Evolutionary conservation across 169 alveolate species (phyloP), one percentile per base, ranked within the genome.

Genomic region (Eimeria falciformis): DNA sequence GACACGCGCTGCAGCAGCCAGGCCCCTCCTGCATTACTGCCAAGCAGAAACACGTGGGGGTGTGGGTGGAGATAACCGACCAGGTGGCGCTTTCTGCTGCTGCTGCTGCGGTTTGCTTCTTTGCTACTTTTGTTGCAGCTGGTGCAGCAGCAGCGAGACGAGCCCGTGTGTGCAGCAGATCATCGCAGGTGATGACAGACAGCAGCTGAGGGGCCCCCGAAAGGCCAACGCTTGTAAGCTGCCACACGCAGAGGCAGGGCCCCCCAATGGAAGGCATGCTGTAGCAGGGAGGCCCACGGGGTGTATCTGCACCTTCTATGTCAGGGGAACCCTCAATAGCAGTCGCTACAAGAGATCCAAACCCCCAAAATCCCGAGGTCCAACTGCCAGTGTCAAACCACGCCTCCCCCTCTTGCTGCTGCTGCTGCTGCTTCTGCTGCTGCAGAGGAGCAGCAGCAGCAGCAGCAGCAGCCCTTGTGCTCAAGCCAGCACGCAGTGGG

Each of bases 171-270:
- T 53, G 88, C 73, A 88, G 88, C 46, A 55, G 56, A 21, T 88
- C 93, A 53, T 88, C 93, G 47, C 93, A 88, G 11, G 93, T 88
- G 29, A 88, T 73, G 53, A 88, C 93, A 81, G 87, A 88, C 46
- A 69, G 81, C 46, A 88, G 88, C 3, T 87, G 86, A 12, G 93
- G 93, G 29, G 75, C 92, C 50, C 93, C 93, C 43, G 87, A 45
- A 25, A 25, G 78, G 21, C 87, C 71, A 37, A 88, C 79, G 25
- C 53, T 55, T 58, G 87, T 50, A 11, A 88, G 68, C 53, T 88
- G 87, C 93, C 93, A 88, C n/a, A 88, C 50, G 25, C 93, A 71
- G 66, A 88, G 66, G 53, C 93, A 88, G 50, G 86, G 82, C 17
- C 93, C 93, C 56, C 25, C 79, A 37, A 88, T 50, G 1, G 23